Evolutionary conservation across 805 yeast species (phyloP).

Genomic region (Ogataea siamensis): DNA sequence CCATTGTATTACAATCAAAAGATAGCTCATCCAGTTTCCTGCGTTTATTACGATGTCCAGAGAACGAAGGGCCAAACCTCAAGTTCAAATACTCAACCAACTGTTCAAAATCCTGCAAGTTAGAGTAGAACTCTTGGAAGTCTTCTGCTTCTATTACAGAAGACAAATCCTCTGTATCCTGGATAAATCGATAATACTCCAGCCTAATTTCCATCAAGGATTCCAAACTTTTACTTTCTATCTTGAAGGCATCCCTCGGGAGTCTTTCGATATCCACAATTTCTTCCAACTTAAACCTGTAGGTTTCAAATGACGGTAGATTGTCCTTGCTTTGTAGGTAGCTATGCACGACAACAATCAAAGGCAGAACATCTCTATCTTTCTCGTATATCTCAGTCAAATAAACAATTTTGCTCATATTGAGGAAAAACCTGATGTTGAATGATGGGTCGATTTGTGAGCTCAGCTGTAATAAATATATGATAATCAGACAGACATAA

Average conservation of each 20-base stretch:
- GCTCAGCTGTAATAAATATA: slow-evolving; percentile 20
- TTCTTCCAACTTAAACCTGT: slow-evolving; percentile 17
- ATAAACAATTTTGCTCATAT: slow-evolving; percentile 21
- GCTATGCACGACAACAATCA: slow-evolving; percentile 18
- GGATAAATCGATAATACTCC: slow-evolving; percentile 9
- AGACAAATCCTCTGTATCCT: slow-evolving; percentile 3
- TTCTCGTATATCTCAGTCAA: slow-evolving; percentile 23
- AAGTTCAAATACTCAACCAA: slow-evolving; percentile 12
- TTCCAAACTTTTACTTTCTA: slow-evolving; percentile 11
- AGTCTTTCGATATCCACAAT: slow-evolving; percentile 13
- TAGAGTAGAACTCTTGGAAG: slow-evolving; percentile 8
- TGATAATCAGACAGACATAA: slow-evolving; percentile 21
- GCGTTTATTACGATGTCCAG: slow-evolving; percentile 10
- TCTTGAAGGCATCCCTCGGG: slow-evolving; percentile 16
- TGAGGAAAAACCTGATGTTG: slow-evolving; percentile 21
- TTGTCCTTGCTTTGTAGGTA: slow-evolving; percentile 13
- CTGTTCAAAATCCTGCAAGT: slow-evolving; percentile 12
- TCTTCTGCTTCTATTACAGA: slow-evolving; percentile 6
- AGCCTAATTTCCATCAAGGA: slow-evolving; percentile 13
- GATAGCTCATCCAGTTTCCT: slow-evolving; percentile 13
- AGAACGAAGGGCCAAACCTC: slow-evolving; percentile 1
- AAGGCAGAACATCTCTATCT: slow-evolving; percentile 18
- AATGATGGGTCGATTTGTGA: slow-evolving; percentile 21
- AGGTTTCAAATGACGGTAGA: slow-evolving; percentile 20
- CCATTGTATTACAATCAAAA: slow-evolving; percentile 12